Evolutionary conservation across 345 rosid species (phyloP).

Genomic region (Brassica rapa): DNA sequence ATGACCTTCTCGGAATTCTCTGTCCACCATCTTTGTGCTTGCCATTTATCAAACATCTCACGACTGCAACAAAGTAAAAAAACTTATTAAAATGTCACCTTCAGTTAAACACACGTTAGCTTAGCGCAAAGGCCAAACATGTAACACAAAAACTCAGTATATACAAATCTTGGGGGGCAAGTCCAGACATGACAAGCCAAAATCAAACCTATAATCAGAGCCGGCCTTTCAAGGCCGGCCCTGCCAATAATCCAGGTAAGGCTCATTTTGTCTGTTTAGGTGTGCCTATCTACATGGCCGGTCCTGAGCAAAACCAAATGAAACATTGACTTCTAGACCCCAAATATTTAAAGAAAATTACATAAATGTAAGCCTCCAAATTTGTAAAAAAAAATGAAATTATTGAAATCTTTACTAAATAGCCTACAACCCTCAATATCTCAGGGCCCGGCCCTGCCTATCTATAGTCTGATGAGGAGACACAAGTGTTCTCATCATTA

Average conservation of each 20-base stretch:
- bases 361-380: no score
- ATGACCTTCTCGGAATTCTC: constrained; percentile 88
- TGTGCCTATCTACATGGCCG: no score
- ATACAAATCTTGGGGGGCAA: neutral
- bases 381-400: no score
- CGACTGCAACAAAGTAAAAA: constrained; percentile 57
- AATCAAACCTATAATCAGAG: neutral
- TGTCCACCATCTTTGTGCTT: constrained; percentile 99
- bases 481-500: neutral
- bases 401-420: no score
- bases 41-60: constrained; percentile 92
- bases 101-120: neutral
- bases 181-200: neutral
- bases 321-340: no score
- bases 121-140: neutral
- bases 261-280: no score
- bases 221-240: no score
- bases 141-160: neutral
- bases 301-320: no score
- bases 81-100: neutral
- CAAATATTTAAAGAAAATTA: no score
- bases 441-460: no score
- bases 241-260: no score
- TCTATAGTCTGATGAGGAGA: neutral
- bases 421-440: no score